Percentiles rank a stretch among this genome's conserved stretches.
Evolutionary conservation across 83 land plant genomes (phyloP).

Genomic region (Isoetes engelmannii): DNA sequence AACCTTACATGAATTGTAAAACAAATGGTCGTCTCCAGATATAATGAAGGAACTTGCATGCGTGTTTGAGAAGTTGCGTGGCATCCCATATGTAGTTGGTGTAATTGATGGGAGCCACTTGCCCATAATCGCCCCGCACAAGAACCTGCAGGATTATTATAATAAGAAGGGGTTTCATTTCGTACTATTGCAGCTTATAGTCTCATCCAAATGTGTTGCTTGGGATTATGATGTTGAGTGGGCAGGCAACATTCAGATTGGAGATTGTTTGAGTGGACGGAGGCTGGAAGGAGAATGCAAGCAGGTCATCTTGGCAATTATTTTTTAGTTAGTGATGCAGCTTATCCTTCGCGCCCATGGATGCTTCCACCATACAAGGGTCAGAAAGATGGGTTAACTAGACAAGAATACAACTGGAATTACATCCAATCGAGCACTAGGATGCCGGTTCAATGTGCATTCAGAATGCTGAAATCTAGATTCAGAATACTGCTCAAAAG

Average conservation of each 20-base stretch:
- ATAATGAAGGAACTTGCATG: background rate
- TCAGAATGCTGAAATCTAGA: background rate
- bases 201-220: background rate
- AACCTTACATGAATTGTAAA: background rate
- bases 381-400: background rate
- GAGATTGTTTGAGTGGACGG: background rate
- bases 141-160: background rate
- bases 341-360: background rate
- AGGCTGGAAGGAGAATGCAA: background rate
- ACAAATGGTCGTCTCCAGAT: background rate
- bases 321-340: background rate
- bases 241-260: background rate
- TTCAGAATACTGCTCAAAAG: background rate
- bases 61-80: background rate
- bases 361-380: background rate
- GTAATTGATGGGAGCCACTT: background rate
- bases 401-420: background rate
- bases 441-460: background rate
- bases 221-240: background rate
- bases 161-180: background rate
- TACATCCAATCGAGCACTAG: background rate
- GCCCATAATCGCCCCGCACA: background rate
- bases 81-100: background rate
- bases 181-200: background rate
- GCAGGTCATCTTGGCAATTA: background rate